Evolutionary conservation across 1,139 yeast genomes (phyloP), one percentile per base, ranked within the genome.

Genomic region (Blastobotrys illinoisensis): DNA sequence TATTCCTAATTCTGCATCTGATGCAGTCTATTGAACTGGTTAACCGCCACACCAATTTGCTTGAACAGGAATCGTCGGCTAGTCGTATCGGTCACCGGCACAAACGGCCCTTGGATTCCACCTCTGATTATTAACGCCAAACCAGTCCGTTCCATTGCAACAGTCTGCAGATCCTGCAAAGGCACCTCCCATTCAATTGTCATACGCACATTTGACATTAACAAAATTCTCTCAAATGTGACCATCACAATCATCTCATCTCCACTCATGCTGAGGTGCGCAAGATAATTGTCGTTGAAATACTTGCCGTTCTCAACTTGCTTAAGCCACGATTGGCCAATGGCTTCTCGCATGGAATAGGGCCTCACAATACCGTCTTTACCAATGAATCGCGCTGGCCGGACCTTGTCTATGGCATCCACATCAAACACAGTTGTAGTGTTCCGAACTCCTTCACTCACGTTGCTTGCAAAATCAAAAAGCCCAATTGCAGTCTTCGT

Each of bases 401-500:
- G 80, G 1, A 88, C 89, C 60, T 88, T 84, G 56, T 85, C 88
- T 51, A 91, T 79, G 0, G 86, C 86, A 50, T 85, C 91, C 2
- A 81, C 81, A 68, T 89, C 97, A 67, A 90, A 86, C 1, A 88
- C 93, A 0, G 97, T 88, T 0, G 99, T 89, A 0, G 98, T 88
- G 67, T 86, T 90, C 57, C 93, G 79, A 50, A 95, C 91, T 21
- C 98, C 98, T 68, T 91, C 98, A 72, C 96, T 85, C 26, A 93
- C 85, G 71, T 89, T 91, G 49, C 89, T 86, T 0, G 99, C 97
- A 61, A 95, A 76, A 67, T 95, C 99, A 64, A 95, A 86, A 36
- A 93, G 70, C 6, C 99, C 99, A 65, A 93, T 90, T 0, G 97
- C 97, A 0, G 99, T 89, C 71, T 95, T 95, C 0, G 99, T 90